Base-by-base conservation (phyloP, 2,329 filamentous ascomycete genomes). In the Hansfordia pulvinata region DNA sequence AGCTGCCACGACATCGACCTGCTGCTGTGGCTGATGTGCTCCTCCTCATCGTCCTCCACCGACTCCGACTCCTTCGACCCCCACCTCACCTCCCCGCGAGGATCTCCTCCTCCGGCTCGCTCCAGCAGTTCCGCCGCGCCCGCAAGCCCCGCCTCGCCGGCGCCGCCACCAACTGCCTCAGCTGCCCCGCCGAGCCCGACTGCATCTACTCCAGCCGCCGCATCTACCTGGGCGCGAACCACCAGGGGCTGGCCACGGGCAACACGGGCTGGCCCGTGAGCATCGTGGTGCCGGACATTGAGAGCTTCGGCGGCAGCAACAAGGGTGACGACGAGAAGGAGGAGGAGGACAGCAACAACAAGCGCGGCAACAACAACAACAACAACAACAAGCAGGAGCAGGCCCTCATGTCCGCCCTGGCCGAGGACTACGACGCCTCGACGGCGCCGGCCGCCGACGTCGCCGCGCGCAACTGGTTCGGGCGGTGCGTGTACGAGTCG, bases 1-100 rank as follows among this genome's bases (percentile, higher is more conserved):
- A 92, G 83, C 32, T 96, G 90, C 40, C 90, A 98, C 43, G 90
- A 98, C 41, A 81, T 98, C 26, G 90, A 98, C 46, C 72, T 96
- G 30, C 56, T 96, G 4, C 60, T 96, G 10, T 98, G 90, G 90
- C 58, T 96, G 24, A 64, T 96, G 8, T 88, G 77, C 44, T 83
- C 81, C 1, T 81, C 83, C 1, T 50, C 65, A 1, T 49, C 58
- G 1, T 54, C 58, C 9, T 41, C 52, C 2, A 50, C 51, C 6
- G 49, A 52, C 9, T 35, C 38, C 14, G 42, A n/a, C n/a, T n/a
- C n/a, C n/a, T n/a, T n/a, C n/a, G n/a, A n/a, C n/a, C 48, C 5
- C 50, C 59, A 10, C 67, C 78, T 0, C 86, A 94, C 49, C 60
- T 88, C 1, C 88, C 88, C 0, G 64, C 70, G 5, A 69, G 64